Evolutionary conservation across 2,329 filamentous ascomycete species (phyloP).

Genomic region (Zymoseptoria tritici): DNA sequence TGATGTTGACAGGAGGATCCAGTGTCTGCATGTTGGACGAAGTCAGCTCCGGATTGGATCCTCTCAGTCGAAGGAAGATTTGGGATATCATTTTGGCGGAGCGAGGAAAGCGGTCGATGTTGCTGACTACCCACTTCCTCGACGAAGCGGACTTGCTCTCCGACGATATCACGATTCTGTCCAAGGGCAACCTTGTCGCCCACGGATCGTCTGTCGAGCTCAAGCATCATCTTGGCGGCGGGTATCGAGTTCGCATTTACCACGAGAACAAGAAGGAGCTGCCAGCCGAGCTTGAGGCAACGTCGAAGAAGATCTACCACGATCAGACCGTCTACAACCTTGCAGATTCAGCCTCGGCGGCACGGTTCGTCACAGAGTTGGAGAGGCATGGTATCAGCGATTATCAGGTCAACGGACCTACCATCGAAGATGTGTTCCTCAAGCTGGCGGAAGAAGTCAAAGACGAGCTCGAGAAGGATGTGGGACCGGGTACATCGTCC

Average conservation of each 20-base stretch:
- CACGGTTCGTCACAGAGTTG: conserved; percentile 61
- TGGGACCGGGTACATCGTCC: conserved; percentile 14
- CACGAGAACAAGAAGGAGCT: conserved; percentile 38
- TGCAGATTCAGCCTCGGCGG: conserved; percentile 60
- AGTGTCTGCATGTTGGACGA: conserved; percentile 87
- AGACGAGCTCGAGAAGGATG: conserved; percentile 39
- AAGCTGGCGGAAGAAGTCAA: conserved; percentile 74
- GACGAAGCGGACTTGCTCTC: conserved; percentile 87
- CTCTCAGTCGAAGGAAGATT: conserved; percentile 77
- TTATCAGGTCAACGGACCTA: conserved; percentile 81
- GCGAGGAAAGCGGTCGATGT: conserved; percentile 70
- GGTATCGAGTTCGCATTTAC: conserved; percentile 73
- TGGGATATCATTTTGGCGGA: conserved; percentile 90
- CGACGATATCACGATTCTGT: conserved; percentile 82
- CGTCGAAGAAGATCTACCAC: conserved; percentile 45
- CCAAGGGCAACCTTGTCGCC: conserved; percentile 73
- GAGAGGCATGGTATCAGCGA: conserved; percentile 61
- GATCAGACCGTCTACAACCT: conserved; percentile 70
- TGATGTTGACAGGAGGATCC: conserved; percentile 91
- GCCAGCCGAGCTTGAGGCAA: conserved; percentile 19
- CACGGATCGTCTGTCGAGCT: conserved; percentile 78
- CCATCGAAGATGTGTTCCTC: conserved; percentile 87
- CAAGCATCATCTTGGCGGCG: conserved; percentile 73
- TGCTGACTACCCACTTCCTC: conserved; percentile 87
- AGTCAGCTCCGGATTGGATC: conserved; percentile 81